Conservation (phyloP, 495 filamentous ascomycete genomes). For the Cairneyella variabilis region DNA sequence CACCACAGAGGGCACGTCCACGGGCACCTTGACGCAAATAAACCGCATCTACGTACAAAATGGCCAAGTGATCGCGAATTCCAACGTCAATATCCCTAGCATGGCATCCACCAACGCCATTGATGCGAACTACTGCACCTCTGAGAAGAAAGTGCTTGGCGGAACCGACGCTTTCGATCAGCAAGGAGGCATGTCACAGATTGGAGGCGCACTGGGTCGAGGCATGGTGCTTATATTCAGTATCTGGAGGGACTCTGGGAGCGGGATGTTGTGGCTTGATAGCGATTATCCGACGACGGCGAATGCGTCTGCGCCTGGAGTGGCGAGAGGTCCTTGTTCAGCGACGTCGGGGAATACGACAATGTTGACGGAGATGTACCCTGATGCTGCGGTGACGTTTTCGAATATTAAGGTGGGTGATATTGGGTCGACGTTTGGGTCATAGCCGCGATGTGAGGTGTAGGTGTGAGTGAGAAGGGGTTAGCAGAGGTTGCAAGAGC, state of each 20-base stretch:
- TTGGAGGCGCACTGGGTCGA: slow-evolving; percentile 47
- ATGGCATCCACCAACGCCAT: slow-evolving; percentile 52
- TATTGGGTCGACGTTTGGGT: slow-evolving; percentile 48
- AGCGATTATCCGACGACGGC: slow-evolving; percentile 59
- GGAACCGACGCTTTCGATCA: slow-evolving; percentile 48
- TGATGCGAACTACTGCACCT: slow-evolving; percentile 51
- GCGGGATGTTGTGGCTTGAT: slow-evolving; percentile 83
- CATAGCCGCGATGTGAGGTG: neutral
- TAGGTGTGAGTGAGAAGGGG: too few species aligned
- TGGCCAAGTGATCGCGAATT: slow-evolving; percentile 44
- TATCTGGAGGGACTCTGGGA: slow-evolving; percentile 67
- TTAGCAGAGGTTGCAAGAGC: too few species aligned
- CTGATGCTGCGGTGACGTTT: slow-evolving; percentile 55
- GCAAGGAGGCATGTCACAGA: slow-evolving; percentile 53
- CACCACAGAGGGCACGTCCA: slow-evolving; percentile 50
- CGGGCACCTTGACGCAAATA: slow-evolving; percentile 54
- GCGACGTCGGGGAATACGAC: slow-evolving; percentile 53
- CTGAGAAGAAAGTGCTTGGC: slow-evolving; percentile 56
- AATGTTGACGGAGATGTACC: slow-evolving; percentile 50
- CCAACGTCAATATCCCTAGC: slow-evolving; percentile 42
- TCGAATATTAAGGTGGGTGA: slow-evolving; percentile 65
- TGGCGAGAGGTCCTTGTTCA: slow-evolving; percentile 64
- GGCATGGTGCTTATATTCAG: slow-evolving; percentile 67
- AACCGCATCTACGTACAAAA: slow-evolving; percentile 61
- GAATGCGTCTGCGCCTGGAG: slow-evolving; percentile 50